Evolutionary conservation across 345 rosid genomes (phyloP).

Genomic region (Populus pruinosa): DNA sequence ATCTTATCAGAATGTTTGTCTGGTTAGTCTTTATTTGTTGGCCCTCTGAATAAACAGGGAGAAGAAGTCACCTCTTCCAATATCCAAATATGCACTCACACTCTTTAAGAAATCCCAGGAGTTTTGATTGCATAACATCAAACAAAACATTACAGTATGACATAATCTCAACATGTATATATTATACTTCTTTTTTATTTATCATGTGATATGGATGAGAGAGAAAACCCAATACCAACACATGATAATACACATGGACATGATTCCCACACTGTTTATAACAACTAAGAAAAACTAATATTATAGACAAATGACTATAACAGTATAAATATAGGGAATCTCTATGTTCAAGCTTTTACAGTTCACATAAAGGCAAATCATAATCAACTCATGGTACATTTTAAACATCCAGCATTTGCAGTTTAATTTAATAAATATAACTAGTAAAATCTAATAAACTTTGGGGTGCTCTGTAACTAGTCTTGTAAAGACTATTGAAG

Average conservation of each 20-base stretch:
- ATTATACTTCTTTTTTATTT: background rate
- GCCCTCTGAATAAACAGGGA: constrained; percentile 44
- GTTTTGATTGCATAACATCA: background rate
- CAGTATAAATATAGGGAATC: background rate
- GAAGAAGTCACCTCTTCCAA: constrained; percentile 18
- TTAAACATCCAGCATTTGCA: background rate
- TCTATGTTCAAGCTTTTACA: background rate
- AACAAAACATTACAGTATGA: too few relatives aligned
- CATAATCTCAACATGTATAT: background rate
- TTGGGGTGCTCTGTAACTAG: background rate
- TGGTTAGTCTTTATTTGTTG: constrained; percentile 84
- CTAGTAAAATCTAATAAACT: background rate
- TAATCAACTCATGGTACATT: background rate
- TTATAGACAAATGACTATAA: background rate
- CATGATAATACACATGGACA: background rate
- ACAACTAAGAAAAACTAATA: background rate
- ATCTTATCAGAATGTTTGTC: constrained; percentile 84
- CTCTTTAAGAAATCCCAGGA: background rate
- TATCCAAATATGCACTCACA: background rate
- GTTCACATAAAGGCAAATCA: background rate
- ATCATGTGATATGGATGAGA: background rate
- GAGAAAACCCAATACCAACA: background rate
- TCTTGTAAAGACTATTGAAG: background rate
- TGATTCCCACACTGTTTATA: background rate
- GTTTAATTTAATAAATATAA: background rate